A percentile compares a stretch with the other conserved stretches of the same genome.
Conservation (phyloP, 352 stramenopile genomes). For the Pythium aristosporum region DNA sequence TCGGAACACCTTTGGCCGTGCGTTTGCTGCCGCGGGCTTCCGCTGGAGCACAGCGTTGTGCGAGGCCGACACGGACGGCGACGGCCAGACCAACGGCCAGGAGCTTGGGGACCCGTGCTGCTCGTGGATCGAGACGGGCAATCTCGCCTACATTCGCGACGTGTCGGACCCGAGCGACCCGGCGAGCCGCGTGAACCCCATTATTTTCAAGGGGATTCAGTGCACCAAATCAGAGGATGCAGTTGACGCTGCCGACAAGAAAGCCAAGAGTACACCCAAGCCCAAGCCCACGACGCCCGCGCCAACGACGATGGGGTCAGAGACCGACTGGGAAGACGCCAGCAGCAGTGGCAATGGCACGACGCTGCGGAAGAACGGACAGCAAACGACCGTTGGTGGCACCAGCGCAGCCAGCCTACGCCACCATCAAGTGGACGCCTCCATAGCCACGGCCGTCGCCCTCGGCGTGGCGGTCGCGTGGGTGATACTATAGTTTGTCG, state of each 20-base stretch:
- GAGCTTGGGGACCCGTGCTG: slow-evolving; percentile 70
- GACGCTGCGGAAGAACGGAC: neutral
- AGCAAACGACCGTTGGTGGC: neutral
- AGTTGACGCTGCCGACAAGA: slow-evolving; percentile 2
- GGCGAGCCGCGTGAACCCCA: slow-evolving; percentile 14
- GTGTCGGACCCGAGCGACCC: slow-evolving; percentile 27
- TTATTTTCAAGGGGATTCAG: slow-evolving; percentile 23
- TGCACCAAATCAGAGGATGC: slow-evolving; percentile 31
- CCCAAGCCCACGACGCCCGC: neutral
- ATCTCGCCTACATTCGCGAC: slow-evolving; percentile 21
- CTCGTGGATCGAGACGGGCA: slow-evolving; percentile 30
- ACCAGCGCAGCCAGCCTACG: neutral
- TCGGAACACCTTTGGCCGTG: slow-evolving; percentile 41
- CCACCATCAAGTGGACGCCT: neutral
- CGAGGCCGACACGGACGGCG: slow-evolving; percentile 37
- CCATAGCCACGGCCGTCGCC: neutral
- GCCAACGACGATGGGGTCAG: neutral
- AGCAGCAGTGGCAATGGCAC: neutral
- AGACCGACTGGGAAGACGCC: neutral
- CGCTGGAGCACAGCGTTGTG: slow-evolving; percentile 39
- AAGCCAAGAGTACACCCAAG: slow-evolving; percentile 15
- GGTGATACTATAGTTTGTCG: slow-evolving; percentile 1
- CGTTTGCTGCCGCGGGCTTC: slow-evolving; percentile 24
- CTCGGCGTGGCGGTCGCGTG: slow-evolving; percentile 4
- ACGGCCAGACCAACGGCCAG: slow-evolving; percentile 63